Percentiles rank a stretch among this genome's conserved stretches.
Evolutionary conservation across 805 yeast species (phyloP).

Genomic region (Wickerhamiella lipophila): DNA sequence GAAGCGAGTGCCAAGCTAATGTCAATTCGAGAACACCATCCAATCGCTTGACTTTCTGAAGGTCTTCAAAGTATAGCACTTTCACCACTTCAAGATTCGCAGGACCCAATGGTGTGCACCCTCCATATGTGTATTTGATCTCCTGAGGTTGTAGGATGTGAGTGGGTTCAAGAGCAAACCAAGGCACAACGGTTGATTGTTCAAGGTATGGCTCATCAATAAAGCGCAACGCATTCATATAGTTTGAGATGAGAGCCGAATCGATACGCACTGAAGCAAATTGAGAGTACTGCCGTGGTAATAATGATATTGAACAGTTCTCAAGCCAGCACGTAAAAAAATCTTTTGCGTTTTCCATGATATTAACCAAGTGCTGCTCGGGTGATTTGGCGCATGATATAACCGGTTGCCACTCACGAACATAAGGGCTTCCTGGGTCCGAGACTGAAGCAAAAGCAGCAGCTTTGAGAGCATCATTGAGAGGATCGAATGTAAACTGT

Average conservation of each 20-base stretch:
- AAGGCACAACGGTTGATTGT: neutral
- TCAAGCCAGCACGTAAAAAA: neutral
- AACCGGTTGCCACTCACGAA: neutral
- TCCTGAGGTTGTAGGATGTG: neutral
- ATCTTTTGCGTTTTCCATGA: neutral
- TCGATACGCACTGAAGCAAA: neutral
- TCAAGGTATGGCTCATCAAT: neutral
- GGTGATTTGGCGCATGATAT: neutral
- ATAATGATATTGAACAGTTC: neutral
- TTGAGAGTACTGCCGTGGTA: neutral
- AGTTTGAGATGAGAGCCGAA: neutral
- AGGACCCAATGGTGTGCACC: neutral
- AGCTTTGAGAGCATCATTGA: neutral
- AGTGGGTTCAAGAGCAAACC: slow-evolving; percentile 2
- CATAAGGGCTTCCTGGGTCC: neutral
- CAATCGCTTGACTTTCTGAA: neutral
- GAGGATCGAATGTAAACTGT: neutral
- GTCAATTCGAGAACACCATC: neutral
- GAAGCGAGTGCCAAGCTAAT: neutral
- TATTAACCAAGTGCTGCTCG: neutral
- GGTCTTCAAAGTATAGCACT: neutral
- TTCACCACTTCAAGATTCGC: neutral
- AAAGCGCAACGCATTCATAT: neutral
- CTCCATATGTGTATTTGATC: neutral
- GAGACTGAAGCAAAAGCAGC: slow-evolving; percentile 3